A percentile compares a stretch with the other conserved stretches of the same genome.
Evolutionary conservation across 129 eudicot genomes (phyloP).

Genomic region (Mikania micrantha): DNA sequence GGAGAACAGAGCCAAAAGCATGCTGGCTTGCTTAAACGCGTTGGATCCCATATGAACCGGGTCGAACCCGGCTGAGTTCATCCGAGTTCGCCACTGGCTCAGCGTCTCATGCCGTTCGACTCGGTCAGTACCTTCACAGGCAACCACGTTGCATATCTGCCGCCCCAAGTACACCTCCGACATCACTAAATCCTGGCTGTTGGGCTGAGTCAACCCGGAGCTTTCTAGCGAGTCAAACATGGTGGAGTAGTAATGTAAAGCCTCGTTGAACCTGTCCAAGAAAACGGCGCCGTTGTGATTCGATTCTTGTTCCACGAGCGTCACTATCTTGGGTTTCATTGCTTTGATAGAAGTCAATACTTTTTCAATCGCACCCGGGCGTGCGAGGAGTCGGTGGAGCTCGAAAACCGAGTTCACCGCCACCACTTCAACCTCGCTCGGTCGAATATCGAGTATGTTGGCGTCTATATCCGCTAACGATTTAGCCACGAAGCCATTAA

Average conservation of each 20-base stretch:
- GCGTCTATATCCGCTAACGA: slow-evolving; percentile 62
- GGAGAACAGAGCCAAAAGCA: slow-evolving; percentile 61
- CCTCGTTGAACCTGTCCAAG: slow-evolving; percentile 59
- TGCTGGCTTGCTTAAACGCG: slow-evolving; percentile 79
- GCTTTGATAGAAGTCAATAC: slow-evolving; percentile 50
- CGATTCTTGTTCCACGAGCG: slow-evolving; percentile 78
- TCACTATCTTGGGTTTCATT: slow-evolving; percentile 74
- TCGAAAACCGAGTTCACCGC: slow-evolving; percentile 81
- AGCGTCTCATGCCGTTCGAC: slow-evolving; percentile 80
- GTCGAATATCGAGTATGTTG: slow-evolving; percentile 41
- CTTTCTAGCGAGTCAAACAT: slow-evolving; percentile 81
- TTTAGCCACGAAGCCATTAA: slow-evolving; percentile 57
- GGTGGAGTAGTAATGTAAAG: slow-evolving; percentile 68
- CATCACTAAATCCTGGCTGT: slow-evolving; percentile 62
- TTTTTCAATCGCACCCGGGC: slow-evolving; percentile 56
- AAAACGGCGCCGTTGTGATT: slow-evolving; percentile 63
- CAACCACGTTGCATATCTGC: slow-evolving; percentile 86
- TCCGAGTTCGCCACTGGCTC: slow-evolving; percentile 63
- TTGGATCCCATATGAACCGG: slow-evolving; percentile 78
- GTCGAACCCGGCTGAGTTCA: slow-evolving; percentile 53
- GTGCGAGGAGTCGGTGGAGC: slow-evolving; percentile 57
- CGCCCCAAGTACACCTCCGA: slow-evolving; percentile 74
- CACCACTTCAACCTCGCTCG: slow-evolving; percentile 47
- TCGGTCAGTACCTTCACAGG: slow-evolving; percentile 78
- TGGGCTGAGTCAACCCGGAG: slow-evolving; percentile 54